Evolutionary conservation across 2,329 filamentous ascomycete genomes (phyloP).

Genomic region (Cytospora piceicola): DNA sequence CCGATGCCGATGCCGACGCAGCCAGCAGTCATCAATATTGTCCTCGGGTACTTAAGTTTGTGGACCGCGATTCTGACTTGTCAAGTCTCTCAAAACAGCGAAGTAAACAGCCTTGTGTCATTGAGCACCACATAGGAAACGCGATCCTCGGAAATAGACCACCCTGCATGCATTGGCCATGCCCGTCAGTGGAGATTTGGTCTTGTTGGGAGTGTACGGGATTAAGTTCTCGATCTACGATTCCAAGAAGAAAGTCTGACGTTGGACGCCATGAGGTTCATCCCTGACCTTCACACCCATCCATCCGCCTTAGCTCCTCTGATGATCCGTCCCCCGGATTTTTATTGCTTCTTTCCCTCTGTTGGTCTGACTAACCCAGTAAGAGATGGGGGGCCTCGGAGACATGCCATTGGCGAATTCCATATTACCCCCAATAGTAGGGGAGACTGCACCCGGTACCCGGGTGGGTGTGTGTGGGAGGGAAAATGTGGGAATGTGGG

Average conservation of each 20-base stretch:
- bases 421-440: constrained; percentile 7
- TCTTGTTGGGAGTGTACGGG: no score
- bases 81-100: not conserved
- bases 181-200: no score
- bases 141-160: not conserved
- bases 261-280: not conserved
- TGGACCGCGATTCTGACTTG: not conserved
- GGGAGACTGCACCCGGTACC: constrained; percentile 3
- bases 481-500: not conserved
- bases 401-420: constrained; percentile 14
- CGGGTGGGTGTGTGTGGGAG: constrained; percentile 2
- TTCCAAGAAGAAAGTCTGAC: no score
- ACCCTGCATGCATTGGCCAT: not conserved
- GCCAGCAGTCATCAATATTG: not conserved
- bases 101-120: not conserved
- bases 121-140: not conserved
- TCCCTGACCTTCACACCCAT: not conserved
- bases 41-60: not conserved
- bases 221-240: no score
- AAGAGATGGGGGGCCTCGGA: not conserved
- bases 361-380: not conserved
- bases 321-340: constrained; percentile 20
- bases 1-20: constrained; percentile 2
- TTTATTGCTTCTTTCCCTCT: not conserved
- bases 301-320: not conserved